Evolutionary conservation across 768 basidiomycete species (phyloP), one percentile per base, ranked within the genome.

Genomic region (Cystoderma amianthinum): DNA sequence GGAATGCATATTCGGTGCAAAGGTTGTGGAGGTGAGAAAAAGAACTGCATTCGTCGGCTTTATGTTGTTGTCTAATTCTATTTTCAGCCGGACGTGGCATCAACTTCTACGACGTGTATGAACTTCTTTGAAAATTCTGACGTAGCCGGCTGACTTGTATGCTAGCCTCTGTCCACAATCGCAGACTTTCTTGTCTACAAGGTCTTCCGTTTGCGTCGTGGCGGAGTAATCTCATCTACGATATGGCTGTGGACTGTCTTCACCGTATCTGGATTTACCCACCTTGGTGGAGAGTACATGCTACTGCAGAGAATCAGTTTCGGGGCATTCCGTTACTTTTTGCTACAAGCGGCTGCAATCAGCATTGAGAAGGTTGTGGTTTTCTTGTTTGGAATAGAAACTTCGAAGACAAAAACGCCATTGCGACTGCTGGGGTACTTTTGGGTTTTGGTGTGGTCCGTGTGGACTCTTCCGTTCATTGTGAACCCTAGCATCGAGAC

Each of bases 361-460:
- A 13, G 17, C 20, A 5, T 16, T 7, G 41, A 25, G 32, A 41
- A 30, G 12, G 12, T 7, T n/a, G n/a, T n/a, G n/a, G n/a, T 30
- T 9, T 9, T 15, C 15, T 9, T 15, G 9, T 30, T 30, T 30
- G 28, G 28, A 15, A 15, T 30, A 9, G 9, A 9, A 15, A 9
- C 28, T 30, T 30, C 28, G 3, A 18, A 32, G 5, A 47, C 19
- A n/a, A 44, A 49, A n/a, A 17, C 39, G 0, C 1, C 44, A 17
- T 53, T 47, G 52, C 46, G 50, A 16, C 42, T 44, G n/a, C 34
- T 57, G 4, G 59, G 59, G 3, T 54, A 47, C 24, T 12, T 52
- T 11, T 60, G 59, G 57, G 54, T 58, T 32, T 35, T 42, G 2
- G 13, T 30, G 2, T 58, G 55, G 55, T 53, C 55, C 38, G 39